phyloP scores from a whole-genome alignment of 495 filamentous ascomycete genomes.

The Penicillium chermesinum region DNA sequence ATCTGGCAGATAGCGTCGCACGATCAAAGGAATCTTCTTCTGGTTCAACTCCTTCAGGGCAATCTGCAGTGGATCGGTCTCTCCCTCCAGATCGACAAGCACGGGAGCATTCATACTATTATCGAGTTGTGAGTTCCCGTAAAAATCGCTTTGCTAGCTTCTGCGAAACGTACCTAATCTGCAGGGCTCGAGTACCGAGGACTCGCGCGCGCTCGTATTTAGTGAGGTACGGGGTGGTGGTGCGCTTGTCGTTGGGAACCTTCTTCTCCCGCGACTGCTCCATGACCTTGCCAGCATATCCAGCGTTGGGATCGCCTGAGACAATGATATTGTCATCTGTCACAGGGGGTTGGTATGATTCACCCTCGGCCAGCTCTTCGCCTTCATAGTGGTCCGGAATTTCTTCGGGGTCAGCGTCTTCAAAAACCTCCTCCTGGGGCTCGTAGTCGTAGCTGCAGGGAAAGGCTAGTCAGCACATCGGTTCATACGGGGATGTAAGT shows the following conservation, averaged over 20 bases:
- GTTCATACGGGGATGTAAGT: constrained; percentile 4
- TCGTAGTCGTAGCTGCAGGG: constrained; percentile 48
- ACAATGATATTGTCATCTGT: constrained; percentile 59
- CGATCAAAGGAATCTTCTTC: constrained; percentile 96
- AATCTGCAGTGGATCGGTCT: constrained; percentile 96
- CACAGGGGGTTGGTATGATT: constrained; percentile 42
- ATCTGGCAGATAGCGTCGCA: constrained; percentile 91
- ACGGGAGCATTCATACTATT: constrained; percentile 94
- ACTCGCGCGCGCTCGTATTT: constrained; percentile 96
- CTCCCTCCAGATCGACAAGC: constrained; percentile 91
- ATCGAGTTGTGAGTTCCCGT: constrained; percentile 9
- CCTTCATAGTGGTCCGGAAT: constrained; percentile 44
- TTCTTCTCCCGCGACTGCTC: constrained; percentile 77
- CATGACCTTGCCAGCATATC: constrained; percentile 47
- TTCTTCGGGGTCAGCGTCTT: constrained; percentile 61
- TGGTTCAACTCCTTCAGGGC: constrained; percentile 94
- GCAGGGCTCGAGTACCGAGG: constrained; percentile 84
- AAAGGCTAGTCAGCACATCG: constrained; percentile 11
- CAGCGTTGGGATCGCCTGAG: constrained; percentile 69
- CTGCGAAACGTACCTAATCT: constrained; percentile 72
- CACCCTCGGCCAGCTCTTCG: constrained; percentile 44
- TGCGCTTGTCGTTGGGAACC: constrained; percentile 80
- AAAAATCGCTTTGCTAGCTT: background rate
- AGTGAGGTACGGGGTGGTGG: constrained; percentile 97
- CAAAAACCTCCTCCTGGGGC: constrained; percentile 55